These are phyloP conservation scores for Blastocystis sp. DNA, from an alignment of 352 stramenopile species.

Conservation along the genomic window DNA sequence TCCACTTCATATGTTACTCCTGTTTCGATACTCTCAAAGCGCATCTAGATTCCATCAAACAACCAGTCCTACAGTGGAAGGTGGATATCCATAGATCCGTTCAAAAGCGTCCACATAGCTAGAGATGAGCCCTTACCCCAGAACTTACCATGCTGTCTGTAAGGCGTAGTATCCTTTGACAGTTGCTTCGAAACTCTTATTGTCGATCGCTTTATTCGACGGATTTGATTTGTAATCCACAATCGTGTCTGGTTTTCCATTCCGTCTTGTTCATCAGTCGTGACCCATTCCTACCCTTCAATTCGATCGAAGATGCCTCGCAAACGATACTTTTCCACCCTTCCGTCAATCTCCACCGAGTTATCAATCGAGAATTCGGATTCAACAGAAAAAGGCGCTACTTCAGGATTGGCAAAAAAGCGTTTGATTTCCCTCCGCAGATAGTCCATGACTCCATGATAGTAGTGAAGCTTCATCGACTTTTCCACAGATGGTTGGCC, in stretches of 20 bases:
- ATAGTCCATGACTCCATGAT: slow-evolving; percentile 12
- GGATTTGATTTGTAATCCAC: slow-evolving; percentile 59
- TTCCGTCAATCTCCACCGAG: not conserved
- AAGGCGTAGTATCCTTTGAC: slow-evolving; percentile 51
- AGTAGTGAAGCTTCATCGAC: not conserved
- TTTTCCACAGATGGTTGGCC: not conserved
- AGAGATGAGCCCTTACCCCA: not conserved
- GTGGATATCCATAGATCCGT: not conserved
- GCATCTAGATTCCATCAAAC: not conserved
- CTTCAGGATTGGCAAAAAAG: not conserved
- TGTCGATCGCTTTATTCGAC: not conserved
- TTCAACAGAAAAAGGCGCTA: not conserved
- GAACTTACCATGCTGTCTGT: not conserved
- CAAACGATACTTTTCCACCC: not conserved
- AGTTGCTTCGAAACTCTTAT: not conserved
- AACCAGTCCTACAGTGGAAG: not conserved
- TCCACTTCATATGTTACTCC: not conserved
- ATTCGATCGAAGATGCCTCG: slow-evolving; percentile 49
- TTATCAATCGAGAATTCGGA: not conserved
- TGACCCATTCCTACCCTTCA: not conserved
- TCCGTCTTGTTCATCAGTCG: not conserved
- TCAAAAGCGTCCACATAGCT: slow-evolving; percentile 15
- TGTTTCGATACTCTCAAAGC: slow-evolving; percentile 45
- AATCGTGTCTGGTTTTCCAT: not conserved
- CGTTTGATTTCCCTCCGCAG: not conserved